Evolutionary conservation across 495 filamentous ascomycete genomes (phyloP), one percentile per base, ranked within the genome.

Genomic region (Aspergillus avenaceus): DNA sequence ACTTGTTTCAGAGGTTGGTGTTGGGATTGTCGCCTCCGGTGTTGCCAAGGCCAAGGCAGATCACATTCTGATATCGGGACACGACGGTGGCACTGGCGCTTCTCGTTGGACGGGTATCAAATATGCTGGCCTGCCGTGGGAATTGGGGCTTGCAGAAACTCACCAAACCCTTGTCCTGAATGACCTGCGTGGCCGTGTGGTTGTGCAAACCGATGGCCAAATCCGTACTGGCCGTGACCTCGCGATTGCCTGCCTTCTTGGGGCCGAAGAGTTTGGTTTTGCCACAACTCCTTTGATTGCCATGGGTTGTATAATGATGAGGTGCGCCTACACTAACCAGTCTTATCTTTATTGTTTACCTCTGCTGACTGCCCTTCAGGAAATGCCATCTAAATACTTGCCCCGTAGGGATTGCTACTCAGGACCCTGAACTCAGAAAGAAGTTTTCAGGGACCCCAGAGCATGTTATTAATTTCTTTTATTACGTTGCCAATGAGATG

Each of bases 391-490:
- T 86, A 29, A 96, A 96, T 59, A 96, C 90, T 23, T 97, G 93
- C 71, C 92, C 93, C 1, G 93, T 98, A 8, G 93, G 93, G 62
- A 96, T 99, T 45, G 93, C 93, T 1, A 97, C 93, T 5, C 93
- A 99, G 63, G 95, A 99, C 58, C 89, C 90, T 5, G 90, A 95
- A 61, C 82, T 99, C 3, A 83, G 95, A 18, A 88, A 90, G 76
- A 99, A 97, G 74, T 97, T 99, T 71, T 78, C 81, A 34, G 95
- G 93, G 25, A 91, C 89, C 0, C 92, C 93, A 6, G 93, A 99
- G 70, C 90, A 99, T 63, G 93, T 96, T 38, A 99, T 99, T 70
- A 99, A 99, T 77, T 99, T 97, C 80, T 99, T 99, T 75, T 99
- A 96, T 73, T 99, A 99, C 60, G 79, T 99, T 41, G 84, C 95